phyloP scores from a whole-genome alignment of 2,329 filamentous ascomycete species.

The Ophiostoma pallidulum region DNA sequence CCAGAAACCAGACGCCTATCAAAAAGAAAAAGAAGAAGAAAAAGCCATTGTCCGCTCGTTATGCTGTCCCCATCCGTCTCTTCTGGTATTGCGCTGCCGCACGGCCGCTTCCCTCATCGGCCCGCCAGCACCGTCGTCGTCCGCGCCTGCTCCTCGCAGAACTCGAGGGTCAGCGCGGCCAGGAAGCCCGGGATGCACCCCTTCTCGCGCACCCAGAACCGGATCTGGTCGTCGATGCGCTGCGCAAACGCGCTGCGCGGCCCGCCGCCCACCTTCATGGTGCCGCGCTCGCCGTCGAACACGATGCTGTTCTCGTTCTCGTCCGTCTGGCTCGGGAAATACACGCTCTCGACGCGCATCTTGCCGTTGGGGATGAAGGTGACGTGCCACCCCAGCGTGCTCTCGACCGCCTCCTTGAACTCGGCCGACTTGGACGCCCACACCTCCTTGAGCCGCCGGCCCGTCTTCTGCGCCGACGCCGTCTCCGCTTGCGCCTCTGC shows the following conservation, averaged over 20 bases:
- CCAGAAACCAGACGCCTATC: background rate
- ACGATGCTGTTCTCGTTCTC: conserved; percentile 67
- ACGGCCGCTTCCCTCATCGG: too few relatives aligned
- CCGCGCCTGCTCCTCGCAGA: conserved; percentile 62
- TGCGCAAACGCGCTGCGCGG: conserved; percentile 77
- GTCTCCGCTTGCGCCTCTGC: conserved; percentile 60
- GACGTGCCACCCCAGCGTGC: conserved; percentile 85
- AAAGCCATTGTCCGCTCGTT: background rate
- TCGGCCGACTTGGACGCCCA: conserved; percentile 86
- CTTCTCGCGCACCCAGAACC: conserved; percentile 92
- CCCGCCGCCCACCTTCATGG: conserved; percentile 95
- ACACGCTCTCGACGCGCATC: conserved; percentile 81
- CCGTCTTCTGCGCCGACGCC: conserved; percentile 70
- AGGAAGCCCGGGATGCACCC: conserved; percentile 91
- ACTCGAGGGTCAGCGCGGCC: conserved; percentile 83
- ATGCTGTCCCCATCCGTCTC: background rate
- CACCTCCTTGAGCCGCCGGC: conserved; percentile 73
- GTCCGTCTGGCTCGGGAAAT: conserved; percentile 59
- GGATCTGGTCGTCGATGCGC: conserved; percentile 76
- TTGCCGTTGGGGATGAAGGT: conserved; percentile 97
- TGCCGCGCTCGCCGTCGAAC: conserved; percentile 87
- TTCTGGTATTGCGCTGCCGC: too few relatives aligned
- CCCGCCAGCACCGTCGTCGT: conserved; percentile 4
- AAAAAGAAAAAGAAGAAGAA: background rate
- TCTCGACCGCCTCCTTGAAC: conserved; percentile 91